phyloP scores from a whole-genome alignment of 2,329 filamentous ascomycete genomes.

The Bipolaris gigantea region DNA sequence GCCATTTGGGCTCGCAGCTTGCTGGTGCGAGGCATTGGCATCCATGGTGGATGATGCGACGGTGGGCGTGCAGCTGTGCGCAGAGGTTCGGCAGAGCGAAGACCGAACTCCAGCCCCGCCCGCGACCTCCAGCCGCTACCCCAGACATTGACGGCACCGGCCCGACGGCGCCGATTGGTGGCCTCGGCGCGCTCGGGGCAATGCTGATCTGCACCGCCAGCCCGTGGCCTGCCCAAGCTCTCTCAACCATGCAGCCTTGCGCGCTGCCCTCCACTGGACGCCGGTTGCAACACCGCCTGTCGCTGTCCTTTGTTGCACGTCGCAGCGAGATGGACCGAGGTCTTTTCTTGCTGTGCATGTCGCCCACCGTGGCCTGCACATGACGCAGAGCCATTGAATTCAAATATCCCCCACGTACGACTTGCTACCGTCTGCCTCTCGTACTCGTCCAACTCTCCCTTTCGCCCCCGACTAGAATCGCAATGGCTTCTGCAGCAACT shows the following conservation, averaged over 20 bases:
- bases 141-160: constrained; percentile 12
- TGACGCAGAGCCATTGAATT: constrained; percentile 22
- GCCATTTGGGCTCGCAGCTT: constrained; percentile 37
- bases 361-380: constrained; percentile 6
- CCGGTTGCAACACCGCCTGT: constrained; percentile 12
- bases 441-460: not conserved
- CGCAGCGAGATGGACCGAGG: constrained; percentile 41
- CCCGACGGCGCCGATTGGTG: constrained; percentile 20
- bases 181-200: not conserved
- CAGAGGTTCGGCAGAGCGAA: constrained; percentile 20
- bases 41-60: constrained; percentile 37
- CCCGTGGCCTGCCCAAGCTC: constrained; percentile 1
- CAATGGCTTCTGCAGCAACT: constrained; percentile 33
- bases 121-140: constrained; percentile 22
- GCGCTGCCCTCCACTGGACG: constrained; percentile 24
- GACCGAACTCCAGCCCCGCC: constrained; percentile 24
- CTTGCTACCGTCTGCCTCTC: constrained; percentile 14
- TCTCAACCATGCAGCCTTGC: constrained; percentile 13
- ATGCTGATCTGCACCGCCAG: constrained; percentile 9
- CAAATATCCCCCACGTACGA: constrained; percentile 17
- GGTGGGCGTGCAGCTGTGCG: constrained; percentile 27
- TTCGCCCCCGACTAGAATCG: constrained; percentile 9
- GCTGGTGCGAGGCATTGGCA: constrained; percentile 27
- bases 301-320: constrained; percentile 22
- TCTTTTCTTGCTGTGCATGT: constrained; percentile 10